Conservation (phyloP, 2,329 filamentous ascomycete species). For the Tricladium varicosporioides region DNA sequence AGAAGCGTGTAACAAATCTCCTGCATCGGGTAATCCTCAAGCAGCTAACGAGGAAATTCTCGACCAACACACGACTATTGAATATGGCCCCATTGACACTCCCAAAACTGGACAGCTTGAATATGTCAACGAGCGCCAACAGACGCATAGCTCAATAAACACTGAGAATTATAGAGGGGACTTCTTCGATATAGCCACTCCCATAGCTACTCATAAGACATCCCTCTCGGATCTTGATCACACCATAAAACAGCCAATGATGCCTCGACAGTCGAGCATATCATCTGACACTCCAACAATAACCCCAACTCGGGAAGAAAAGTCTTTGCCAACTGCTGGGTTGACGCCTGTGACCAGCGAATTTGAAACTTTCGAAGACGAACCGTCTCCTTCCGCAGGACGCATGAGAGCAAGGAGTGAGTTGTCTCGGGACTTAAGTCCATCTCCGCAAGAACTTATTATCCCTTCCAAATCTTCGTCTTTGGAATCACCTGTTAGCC, state of each 20-base stretch:
- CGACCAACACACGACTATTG: background rate
- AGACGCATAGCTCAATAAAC: too few relatives aligned
- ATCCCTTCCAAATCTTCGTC: conserved; percentile 11
- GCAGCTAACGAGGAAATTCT: background rate
- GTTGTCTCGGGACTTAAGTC: conserved; percentile 22
- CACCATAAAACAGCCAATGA: conserved; percentile 5
- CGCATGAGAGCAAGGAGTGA: conserved; percentile 17
- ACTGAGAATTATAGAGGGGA: background rate
- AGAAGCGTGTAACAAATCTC: too few relatives aligned
- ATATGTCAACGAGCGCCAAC: too few relatives aligned
- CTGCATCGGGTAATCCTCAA: too few relatives aligned
- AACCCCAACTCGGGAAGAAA: too few relatives aligned
- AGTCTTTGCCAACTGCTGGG: too few relatives aligned
- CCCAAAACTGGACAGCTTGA: too few relatives aligned
- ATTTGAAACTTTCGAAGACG: conserved; percentile 12
- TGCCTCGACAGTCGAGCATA: conserved; percentile 18
- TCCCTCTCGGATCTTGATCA: conserved; percentile 9
- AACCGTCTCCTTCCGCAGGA: conserved; percentile 25
- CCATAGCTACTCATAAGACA: conserved; percentile 6
- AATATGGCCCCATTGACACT: background rate
- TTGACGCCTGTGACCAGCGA: conserved; percentile 8
- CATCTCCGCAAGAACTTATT: conserved; percentile 23
- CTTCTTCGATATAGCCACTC: conserved; percentile 1
- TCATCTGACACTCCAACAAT: conserved; percentile 23
- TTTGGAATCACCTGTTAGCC: conserved; percentile 19